Evolutionary conservation across 139 green algal species (phyloP).

Genomic region (Diplosphaera chodatii): DNA sequence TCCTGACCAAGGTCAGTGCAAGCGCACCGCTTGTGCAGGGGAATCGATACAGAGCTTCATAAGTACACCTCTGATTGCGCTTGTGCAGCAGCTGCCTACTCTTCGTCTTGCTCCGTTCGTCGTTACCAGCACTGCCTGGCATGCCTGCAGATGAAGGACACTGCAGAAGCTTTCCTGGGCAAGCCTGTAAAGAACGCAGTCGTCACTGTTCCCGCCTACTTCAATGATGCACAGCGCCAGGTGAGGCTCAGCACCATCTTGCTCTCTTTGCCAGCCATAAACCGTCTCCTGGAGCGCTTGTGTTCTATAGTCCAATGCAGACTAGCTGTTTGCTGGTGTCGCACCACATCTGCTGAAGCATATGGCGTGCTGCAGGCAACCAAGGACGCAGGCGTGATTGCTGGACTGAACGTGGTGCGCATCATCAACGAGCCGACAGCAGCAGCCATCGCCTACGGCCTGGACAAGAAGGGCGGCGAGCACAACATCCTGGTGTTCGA

Average conservation of each 20-base stretch:
- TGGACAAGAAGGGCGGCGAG: constrained; percentile 85
- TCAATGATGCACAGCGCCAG: constrained; percentile 98
- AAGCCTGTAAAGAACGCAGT: constrained; percentile 78
- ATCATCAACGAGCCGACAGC: constrained; percentile 99
- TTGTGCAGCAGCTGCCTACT: no score
- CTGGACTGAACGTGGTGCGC: constrained; percentile 84
- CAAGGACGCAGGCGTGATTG: constrained; percentile 54
- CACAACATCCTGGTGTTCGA: constrained; percentile 99
- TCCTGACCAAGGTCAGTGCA: constrained; percentile 79
- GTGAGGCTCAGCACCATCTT: constrained; percentile 1
- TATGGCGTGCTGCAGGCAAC: no score
- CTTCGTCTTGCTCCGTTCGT: no score
- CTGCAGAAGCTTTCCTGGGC: constrained; percentile 66
- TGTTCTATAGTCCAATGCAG: no score
- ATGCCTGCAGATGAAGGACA: constrained; percentile 78
- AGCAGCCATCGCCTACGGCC: constrained; percentile 91
- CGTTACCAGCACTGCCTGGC: no score
- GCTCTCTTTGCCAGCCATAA: no score
- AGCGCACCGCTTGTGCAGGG: no score
- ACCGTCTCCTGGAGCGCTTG: no score
- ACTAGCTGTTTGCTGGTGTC: no score
- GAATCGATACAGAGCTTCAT: no score
- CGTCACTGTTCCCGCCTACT: constrained; percentile 96
- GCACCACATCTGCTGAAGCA: no score
- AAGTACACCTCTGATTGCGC: no score